A percentile compares a stretch with the other conserved stretches of the same genome.
These are phyloP conservation scores for Calonectria henricotiae DNA, from an alignment of 2,329 filamentous ascomycete genomes.

Conservation along the genomic window DNA sequence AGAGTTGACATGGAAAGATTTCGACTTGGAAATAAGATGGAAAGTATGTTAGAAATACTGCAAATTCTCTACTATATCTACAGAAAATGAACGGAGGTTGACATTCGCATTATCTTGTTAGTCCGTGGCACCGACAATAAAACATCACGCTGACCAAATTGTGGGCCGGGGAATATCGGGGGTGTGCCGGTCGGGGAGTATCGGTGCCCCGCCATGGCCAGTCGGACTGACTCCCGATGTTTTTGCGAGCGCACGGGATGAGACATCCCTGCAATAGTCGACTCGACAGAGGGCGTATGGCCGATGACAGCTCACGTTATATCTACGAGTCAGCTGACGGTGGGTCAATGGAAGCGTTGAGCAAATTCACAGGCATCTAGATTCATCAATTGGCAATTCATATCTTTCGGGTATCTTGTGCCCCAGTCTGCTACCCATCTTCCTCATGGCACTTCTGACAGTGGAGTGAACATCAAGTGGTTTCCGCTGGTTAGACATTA, in stretches of 20 bases:
- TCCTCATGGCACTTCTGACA: too few relatives aligned
- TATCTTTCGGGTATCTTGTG: background rate
- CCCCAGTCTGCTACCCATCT: background rate
- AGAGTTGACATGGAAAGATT: background rate
- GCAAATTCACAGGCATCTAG: too few relatives aligned
- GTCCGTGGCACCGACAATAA: background rate
- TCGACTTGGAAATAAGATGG: too few relatives aligned
- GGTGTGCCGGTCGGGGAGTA: constrained; percentile 35
- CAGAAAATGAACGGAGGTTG: background rate
- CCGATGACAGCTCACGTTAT: too few relatives aligned
- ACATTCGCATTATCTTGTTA: too few relatives aligned
- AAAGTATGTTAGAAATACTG: background rate
- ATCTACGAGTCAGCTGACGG: too few relatives aligned
- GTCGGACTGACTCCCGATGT: background rate
- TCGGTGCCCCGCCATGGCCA: constrained; percentile 22
- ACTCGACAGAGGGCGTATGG: too few relatives aligned
- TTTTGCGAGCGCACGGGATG: background rate
- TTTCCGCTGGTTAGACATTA: background rate
- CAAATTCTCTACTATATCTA: background rate
- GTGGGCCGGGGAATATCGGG: constrained; percentile 39
- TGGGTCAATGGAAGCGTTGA: too few relatives aligned
- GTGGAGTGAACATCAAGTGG: background rate
- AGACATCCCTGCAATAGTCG: too few relatives aligned
- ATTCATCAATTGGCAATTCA: too few relatives aligned
- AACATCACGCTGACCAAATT: constrained; percentile 11